Conservation (phyloP, 768 basidiomycete species). For the Podaxis sp. region DNA sequence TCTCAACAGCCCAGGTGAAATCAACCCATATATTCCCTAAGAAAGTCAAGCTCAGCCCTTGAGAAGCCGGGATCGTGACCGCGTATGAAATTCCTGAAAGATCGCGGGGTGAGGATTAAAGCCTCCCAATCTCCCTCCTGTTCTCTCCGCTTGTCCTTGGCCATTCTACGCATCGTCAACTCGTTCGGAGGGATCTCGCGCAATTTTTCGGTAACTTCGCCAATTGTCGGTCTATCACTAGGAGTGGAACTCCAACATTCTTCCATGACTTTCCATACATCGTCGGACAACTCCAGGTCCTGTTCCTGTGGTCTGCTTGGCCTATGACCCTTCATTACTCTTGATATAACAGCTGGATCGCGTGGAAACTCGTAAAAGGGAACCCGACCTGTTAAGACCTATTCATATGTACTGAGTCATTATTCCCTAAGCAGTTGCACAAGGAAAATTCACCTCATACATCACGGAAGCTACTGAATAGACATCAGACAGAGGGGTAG, state of each 20-base stretch:
- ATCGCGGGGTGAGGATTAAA: background rate
- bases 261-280: background rate
- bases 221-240: background rate
- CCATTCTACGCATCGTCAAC: background rate
- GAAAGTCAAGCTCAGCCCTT: background rate
- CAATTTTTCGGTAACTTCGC: background rate
- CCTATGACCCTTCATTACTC: background rate
- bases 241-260: background rate
- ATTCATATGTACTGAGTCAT: background rate
- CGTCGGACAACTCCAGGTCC: background rate
- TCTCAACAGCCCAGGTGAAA: background rate
- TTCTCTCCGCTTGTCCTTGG: background rate
- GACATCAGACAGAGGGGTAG: background rate
- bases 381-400: conserved; percentile 17
- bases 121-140: background rate
- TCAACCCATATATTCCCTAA: background rate
- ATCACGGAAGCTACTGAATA: conserved; percentile 11
- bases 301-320: background rate
- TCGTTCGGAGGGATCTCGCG: background rate
- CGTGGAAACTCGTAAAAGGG: conserved; percentile 21
- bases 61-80: background rate
- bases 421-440: background rate
- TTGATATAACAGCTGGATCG: conserved; percentile 18
- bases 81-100: background rate
- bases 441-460: conserved; percentile 8